phyloP scores from a whole-genome alignment of 2,329 filamentous ascomycete genomes.

The Orbilia blumenaviensis region DNA sequence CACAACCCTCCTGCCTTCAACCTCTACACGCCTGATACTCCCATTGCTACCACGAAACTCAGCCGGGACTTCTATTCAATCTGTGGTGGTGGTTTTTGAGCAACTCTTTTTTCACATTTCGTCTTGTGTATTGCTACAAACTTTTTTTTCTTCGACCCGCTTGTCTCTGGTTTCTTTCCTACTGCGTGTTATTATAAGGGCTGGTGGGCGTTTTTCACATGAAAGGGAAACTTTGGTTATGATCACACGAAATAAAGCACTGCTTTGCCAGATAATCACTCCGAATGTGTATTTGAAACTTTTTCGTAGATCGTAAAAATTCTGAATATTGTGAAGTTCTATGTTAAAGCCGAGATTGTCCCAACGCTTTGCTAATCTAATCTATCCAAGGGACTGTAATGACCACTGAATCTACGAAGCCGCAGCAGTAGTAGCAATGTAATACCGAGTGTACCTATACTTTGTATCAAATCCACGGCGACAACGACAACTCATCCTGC shows the following conservation, averaged over 20 bases:
- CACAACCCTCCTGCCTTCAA: not conserved
- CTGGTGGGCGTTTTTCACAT: constrained; percentile 52
- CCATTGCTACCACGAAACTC: constrained; percentile 7
- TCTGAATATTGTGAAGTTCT: not conserved
- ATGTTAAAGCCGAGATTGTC: not conserved
- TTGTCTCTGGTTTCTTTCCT: constrained; percentile 18
- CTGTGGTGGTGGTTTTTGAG: not conserved
- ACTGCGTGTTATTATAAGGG: constrained; percentile 51
- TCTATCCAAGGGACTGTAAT: too few species aligned
- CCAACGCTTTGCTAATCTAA: constrained; percentile 4
- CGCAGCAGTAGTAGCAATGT: not conserved
- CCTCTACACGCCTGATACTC: not conserved
- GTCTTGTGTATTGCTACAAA: constrained; percentile 39
- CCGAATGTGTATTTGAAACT: not conserved
- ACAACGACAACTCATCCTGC: constrained; percentile 68
- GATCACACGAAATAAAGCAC: constrained; percentile 53
- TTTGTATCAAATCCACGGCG: too few species aligned
- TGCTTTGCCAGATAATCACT: constrained; percentile 52
- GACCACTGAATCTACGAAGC: too few species aligned
- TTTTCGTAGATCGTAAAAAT: not conserved
- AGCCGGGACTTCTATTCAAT: constrained; percentile 33
- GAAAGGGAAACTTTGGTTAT: constrained; percentile 51
- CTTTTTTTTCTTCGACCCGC: not conserved
- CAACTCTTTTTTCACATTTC: constrained; percentile 21
- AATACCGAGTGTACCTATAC: too few species aligned